phyloP scores from a whole-genome alignment of 345 rosid species.

The Eucalyptus erythrocorys region DNA sequence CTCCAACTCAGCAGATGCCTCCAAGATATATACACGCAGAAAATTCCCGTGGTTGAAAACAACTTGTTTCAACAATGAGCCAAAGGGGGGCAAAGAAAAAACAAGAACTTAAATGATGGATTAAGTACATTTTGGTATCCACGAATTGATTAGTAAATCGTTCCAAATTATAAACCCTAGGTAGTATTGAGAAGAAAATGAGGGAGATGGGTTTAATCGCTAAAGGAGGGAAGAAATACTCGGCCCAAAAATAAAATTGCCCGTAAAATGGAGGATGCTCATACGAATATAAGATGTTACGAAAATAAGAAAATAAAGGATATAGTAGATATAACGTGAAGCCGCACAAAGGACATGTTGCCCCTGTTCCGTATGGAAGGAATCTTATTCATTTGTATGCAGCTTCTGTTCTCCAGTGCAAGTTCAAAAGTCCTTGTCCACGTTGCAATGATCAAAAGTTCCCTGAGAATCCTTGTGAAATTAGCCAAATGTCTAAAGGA shows the following conservation, averaged over 20 bases:
- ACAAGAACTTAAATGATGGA: background rate
- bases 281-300: background rate
- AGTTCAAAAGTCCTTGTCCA: background rate
- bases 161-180: background rate
- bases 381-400: background rate
- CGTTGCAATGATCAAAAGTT: background rate
- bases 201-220: background rate
- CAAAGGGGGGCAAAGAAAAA: background rate
- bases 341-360: background rate
- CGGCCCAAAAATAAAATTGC: background rate
- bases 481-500: background rate
- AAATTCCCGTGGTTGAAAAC: background rate
- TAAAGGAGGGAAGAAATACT: background rate
- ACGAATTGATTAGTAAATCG: background rate
- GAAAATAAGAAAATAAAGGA: background rate
- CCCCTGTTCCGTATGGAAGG: background rate
- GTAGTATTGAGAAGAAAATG: background rate
- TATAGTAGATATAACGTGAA: background rate
- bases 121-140: background rate
- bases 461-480: background rate
- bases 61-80: background rate
- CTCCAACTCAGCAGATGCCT: conserved; percentile 38
- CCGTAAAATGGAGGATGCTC: background rate
- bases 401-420: background rate
- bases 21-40: conserved; percentile 20